These are phyloP conservation scores for Suillus paluster DNA, from an alignment of 768 basidiomycete genomes.

Conservation along the genomic window DNA sequence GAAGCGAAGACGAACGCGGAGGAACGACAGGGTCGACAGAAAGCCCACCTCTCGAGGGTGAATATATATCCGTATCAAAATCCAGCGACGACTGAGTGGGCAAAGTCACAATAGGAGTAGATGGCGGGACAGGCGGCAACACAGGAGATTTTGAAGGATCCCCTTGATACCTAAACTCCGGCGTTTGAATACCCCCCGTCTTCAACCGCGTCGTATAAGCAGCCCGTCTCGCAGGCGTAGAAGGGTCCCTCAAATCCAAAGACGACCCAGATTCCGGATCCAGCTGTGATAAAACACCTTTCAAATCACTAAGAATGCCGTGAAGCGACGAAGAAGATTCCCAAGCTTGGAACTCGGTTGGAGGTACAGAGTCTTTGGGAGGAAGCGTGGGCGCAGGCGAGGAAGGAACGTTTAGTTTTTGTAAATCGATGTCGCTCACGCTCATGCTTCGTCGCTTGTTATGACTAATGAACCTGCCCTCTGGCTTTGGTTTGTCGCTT, in stretches of 20 bases:
- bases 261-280: constrained; percentile 56
- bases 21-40: constrained; percentile 39
- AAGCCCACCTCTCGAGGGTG: constrained; percentile 56
- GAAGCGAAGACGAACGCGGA: constrained; percentile 36
- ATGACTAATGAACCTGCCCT: constrained; percentile 33
- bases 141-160: constrained; percentile 24
- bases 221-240: constrained; percentile 54
- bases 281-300: constrained; percentile 70
- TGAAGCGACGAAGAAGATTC: constrained; percentile 50
- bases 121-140: constrained; percentile 17
- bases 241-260: constrained; percentile 70
- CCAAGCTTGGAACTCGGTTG: constrained; percentile 40
- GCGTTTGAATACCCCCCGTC: constrained; percentile 33
- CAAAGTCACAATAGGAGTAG: constrained; percentile 29
- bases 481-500: constrained; percentile 28
- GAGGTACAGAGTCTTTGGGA: constrained; percentile 30
- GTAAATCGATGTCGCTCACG: constrained; percentile 65
- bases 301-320: constrained; percentile 74
- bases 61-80: constrained; percentile 30
- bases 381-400: constrained; percentile 43
- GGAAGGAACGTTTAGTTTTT: constrained; percentile 45
- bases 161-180: constrained; percentile 1
- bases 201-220: constrained; percentile 41
- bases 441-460: constrained; percentile 75
- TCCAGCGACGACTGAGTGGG: constrained; percentile 28